A percentile compares a stretch with the other conserved stretches of the same genome.
These are phyloP conservation scores for Calonectria crousiana DNA, from an alignment of 2,329 filamentous ascomycete species.

Conservation along the genomic window DNA sequence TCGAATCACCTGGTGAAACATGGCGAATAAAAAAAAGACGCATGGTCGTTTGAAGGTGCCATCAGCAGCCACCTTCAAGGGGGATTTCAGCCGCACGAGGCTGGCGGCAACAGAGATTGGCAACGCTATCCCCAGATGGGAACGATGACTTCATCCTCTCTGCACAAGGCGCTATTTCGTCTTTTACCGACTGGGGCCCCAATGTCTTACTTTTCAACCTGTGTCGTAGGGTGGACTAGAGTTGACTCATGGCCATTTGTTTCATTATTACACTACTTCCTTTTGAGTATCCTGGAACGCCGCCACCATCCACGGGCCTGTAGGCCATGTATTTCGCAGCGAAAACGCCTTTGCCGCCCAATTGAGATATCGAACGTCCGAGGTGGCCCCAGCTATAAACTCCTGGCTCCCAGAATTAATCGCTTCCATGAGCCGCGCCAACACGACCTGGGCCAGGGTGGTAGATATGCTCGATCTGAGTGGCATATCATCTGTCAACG, in stretches of 20 bases:
- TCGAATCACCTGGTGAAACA: too few relatives aligned
- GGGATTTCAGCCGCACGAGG: too few relatives aligned
- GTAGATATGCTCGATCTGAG: conserved; percentile 12
- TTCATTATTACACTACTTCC: conserved; percentile 14
- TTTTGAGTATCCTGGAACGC: conserved; percentile 25
- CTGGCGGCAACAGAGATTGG: too few relatives aligned
- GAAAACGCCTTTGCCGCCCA: conserved; percentile 23
- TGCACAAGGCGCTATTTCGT: too few relatives aligned
- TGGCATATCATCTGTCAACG: neutral
- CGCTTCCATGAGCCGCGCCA: conserved; percentile 22
- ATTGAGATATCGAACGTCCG: conserved; percentile 15
- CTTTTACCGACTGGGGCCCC: too few relatives aligned
- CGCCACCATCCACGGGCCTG: conserved; percentile 26
- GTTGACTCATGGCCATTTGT: neutral
- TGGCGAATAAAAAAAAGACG: too few relatives aligned
- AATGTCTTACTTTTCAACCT: too few relatives aligned
- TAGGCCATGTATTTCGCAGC: conserved; percentile 20
- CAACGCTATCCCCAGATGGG: too few relatives aligned
- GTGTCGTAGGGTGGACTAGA: too few relatives aligned
- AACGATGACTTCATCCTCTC: too few relatives aligned
- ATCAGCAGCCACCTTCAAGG: too few relatives aligned
- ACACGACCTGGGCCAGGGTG: conserved; percentile 3
- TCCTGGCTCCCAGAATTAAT: conserved; percentile 11
- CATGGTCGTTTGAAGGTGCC: too few relatives aligned
- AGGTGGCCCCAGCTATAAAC: conserved; percentile 11